These are phyloP conservation scores for Neofusicoccum sp. DNA, from an alignment of 2,329 filamentous ascomycete species.

Conservation along the genomic window DNA sequence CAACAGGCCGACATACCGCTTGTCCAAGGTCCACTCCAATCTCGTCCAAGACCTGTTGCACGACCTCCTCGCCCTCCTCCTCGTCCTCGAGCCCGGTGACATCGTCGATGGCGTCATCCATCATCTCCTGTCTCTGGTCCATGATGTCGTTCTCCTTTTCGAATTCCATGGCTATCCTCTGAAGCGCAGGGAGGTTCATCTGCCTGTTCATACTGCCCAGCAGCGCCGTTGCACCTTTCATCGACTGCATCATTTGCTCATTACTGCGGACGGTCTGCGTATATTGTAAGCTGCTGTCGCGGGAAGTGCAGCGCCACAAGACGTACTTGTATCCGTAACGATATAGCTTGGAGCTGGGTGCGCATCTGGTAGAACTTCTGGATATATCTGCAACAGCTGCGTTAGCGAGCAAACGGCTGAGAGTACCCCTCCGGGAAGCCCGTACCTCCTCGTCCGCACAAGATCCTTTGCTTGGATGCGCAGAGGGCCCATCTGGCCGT, in stretches of 20 bases:
- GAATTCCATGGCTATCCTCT: slow-evolving; percentile 98
- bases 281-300: slow-evolving; percentile 24
- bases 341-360: slow-evolving; percentile 95
- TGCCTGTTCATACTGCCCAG: slow-evolving; percentile 96
- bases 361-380: slow-evolving; percentile 99
- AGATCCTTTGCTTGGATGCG: slow-evolving; percentile 98
- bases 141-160: slow-evolving; percentile 99
- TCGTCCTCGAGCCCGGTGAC: slow-evolving; percentile 89
- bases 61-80: slow-evolving; percentile 94
- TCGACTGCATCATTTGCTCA: slow-evolving; percentile 99
- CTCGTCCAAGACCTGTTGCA: slow-evolving; percentile 94
- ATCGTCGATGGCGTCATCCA: slow-evolving; percentile 98
- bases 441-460: slow-evolving; percentile 79
- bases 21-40: slow-evolving; percentile 93
- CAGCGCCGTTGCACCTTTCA: slow-evolving; percentile 95
- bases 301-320: background rate
- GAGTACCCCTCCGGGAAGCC: slow-evolving; percentile 12
- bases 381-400: slow-evolving; percentile 67
- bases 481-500: slow-evolving; percentile 96
- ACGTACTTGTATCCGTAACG: slow-evolving; percentile 83
- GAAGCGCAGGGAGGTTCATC: slow-evolving; percentile 94
- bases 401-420: background rate
- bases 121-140: slow-evolving; percentile 99
- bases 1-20: slow-evolving; percentile 60
- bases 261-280: slow-evolving; percentile 90